phyloP scores from a whole-genome alignment of 139 green algal genomes.

The Chlorella ohadii region DNA sequence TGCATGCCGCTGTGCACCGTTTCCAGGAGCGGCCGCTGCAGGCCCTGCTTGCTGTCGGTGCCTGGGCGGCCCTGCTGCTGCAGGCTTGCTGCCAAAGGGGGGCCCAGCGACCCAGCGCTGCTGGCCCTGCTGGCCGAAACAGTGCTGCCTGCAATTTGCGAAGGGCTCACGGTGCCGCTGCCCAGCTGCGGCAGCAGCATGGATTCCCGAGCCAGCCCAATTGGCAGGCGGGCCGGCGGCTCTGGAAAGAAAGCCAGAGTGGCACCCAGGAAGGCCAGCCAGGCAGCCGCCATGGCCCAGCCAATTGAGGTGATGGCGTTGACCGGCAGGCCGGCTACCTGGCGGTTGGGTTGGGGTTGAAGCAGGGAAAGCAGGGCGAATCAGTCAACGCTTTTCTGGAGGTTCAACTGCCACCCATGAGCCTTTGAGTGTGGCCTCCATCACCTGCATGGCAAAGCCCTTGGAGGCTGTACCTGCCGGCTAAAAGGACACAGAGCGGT shows the following conservation, averaged over 20 bases:
- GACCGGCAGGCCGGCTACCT: constrained; percentile 41
- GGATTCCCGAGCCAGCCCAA: not conserved
- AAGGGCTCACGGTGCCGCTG: not conserved
- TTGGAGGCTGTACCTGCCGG: too few relatives aligned
- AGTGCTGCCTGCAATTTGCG: not conserved
- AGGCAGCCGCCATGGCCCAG: constrained; percentile 54
- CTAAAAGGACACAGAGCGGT: too few relatives aligned
- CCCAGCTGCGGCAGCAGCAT: not conserved
- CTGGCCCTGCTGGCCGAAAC: not conserved
- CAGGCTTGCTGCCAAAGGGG: too few relatives aligned
- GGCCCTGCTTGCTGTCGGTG: not conserved
- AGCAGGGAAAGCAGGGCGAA: too few relatives aligned
- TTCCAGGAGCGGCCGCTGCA: not conserved
- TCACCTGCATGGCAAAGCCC: too few relatives aligned
- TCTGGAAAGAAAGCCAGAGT: constrained; percentile 60
- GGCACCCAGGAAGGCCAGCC: constrained; percentile 47
- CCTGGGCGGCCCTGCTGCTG: not conserved
- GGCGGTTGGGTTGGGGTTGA: not conserved
- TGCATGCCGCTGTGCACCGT: not conserved
- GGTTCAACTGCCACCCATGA: too few relatives aligned
- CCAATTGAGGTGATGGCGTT: constrained; percentile 59
- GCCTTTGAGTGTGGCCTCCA: too few relatives aligned
- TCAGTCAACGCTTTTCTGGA: too few relatives aligned
- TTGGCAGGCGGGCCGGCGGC: constrained; percentile 25
- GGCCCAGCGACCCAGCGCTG: not conserved